A percentile compares a stretch with the other conserved stretches of the same genome.
Conservation (phyloP, 2,329 filamentous ascomycete species). For the Arthroderma sp. region DNA sequence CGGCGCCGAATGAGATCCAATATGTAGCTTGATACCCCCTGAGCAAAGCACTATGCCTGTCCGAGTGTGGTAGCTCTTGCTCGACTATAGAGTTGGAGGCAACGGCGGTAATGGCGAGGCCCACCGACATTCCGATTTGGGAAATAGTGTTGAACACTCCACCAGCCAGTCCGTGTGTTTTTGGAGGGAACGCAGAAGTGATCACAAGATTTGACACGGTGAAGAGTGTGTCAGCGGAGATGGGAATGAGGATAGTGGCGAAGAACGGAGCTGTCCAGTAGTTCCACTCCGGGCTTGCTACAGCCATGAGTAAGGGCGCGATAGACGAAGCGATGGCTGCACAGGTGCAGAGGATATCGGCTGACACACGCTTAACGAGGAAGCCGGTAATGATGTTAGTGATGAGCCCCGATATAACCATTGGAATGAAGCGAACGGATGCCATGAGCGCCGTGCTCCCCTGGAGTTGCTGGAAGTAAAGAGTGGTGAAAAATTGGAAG, state of each 20-base stretch:
- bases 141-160: constrained; percentile 50
- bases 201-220: constrained; percentile 46
- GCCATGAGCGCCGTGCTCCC: constrained; percentile 35
- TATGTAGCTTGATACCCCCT: constrained; percentile 13
- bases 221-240: constrained; percentile 12
- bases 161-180: constrained; percentile 48
- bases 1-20: constrained; percentile 14
- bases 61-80: neutral
- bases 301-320: constrained; percentile 13
- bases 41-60: constrained; percentile 25
- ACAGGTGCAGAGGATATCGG: constrained; percentile 8
- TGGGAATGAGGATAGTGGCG: constrained; percentile 8
- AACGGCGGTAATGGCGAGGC: constrained; percentile 41
- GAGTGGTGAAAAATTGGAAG: neutral
- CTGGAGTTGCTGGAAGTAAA: constrained; percentile 43
- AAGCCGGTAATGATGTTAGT: constrained; percentile 13
- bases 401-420: constrained; percentile 29
- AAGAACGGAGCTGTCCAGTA: constrained; percentile 14
- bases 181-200: constrained; percentile 42
- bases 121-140: constrained; percentile 45
- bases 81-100: constrained; percentile 23
- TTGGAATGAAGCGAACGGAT: constrained; percentile 38
- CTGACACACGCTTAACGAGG: constrained; percentile 10
- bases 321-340: constrained; percentile 8
- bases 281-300: constrained; percentile 5